Conservation (phyloP, 768 basidiomycete genomes). For the Nevesoporus exiguus region DNA sequence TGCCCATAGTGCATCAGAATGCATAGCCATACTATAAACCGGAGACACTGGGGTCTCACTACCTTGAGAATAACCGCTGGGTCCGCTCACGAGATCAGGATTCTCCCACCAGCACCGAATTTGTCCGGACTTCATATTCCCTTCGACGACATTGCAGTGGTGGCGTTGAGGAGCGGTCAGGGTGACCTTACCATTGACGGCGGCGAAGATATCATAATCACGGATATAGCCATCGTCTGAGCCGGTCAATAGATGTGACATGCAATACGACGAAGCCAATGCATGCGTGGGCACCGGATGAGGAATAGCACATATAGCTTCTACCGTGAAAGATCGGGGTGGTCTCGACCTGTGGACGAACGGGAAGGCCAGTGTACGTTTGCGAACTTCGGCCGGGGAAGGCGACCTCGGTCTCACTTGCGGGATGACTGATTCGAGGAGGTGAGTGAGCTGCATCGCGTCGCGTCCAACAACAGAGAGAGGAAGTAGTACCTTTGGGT, state of each 20-base stretch:
- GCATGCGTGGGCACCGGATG: slow-evolving; percentile 86
- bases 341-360: slow-evolving; percentile 24
- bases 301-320: slow-evolving; percentile 89
- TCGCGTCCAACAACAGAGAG: neutral
- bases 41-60: slow-evolving; percentile 59
- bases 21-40: slow-evolving; percentile 88
- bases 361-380: slow-evolving; percentile 38
- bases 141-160: slow-evolving; percentile 88
- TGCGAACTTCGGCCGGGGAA: slow-evolving; percentile 56
- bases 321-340: slow-evolving; percentile 76
- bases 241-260: slow-evolving; percentile 86
- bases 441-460: slow-evolving; percentile 17
- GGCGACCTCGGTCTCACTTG: slow-evolving; percentile 39
- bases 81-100: slow-evolving; percentile 24
- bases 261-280: slow-evolving; percentile 81
- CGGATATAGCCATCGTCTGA: slow-evolving; percentile 93
- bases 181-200: slow-evolving; percentile 83
- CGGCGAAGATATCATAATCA: slow-evolving; percentile 86
- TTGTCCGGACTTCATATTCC: slow-evolving; percentile 86
- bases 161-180: slow-evolving; percentile 86
- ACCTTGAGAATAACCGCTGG: slow-evolving; percentile 32
- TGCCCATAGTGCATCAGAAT: slow-evolving; percentile 91
- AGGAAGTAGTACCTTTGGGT: slow-evolving; percentile 31
- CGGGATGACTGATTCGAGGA: slow-evolving; percentile 13
- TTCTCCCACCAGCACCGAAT: slow-evolving; percentile 93